Evolutionary conservation across 2,329 filamentous ascomycete genomes (phyloP), one percentile per base, ranked within the genome.

Genomic region (Trichoderma asperellum): DNA sequence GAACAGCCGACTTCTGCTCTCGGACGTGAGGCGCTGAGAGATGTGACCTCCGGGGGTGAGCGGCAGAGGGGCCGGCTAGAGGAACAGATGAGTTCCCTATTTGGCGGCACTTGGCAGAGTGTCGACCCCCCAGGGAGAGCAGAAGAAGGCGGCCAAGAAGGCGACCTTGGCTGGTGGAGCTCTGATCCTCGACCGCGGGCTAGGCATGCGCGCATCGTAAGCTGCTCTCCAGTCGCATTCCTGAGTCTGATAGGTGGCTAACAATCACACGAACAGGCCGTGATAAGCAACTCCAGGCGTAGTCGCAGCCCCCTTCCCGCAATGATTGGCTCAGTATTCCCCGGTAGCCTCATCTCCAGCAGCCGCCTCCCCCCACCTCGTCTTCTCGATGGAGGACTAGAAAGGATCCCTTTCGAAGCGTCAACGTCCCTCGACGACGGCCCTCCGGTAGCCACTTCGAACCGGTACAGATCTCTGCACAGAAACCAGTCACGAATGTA

Each of bases 41-140:
- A 74, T 55, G 73, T 76, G 72, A 72, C 18, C 49, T 32, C 71
- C 11, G 72, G 72, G 43, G 70, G 67, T 27, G 74, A 75, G 29
- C 71, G 73, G n/a, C 74, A 74, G 63, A 73, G 73, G 37, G 75
- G 76, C 27, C 65, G 69, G 2, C 64, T 79, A 10, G 76, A 77
- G 63, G 76, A 78, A 43, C 74, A 74, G 24, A 72, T 79, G 62
- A 74, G 72, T 35, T 71, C 70, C 27, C 57, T 78, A 1, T 77
- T 75, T 34, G 70, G 73, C 14, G 68, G 71, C 29, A 69, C 60
- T 43, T 73, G 68, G 70, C 70, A 68, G n/a, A 73, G 71, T 12
- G 16, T 70, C 6, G 68, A 57, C n/a, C 68, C 72, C 18, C 65
- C 68, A 27, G 70, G 71, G 4, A 24, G 59, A 29, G 68, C 73